Conservation (phyloP, 768 basidiomycete genomes). For the Mycena venus region DNA sequence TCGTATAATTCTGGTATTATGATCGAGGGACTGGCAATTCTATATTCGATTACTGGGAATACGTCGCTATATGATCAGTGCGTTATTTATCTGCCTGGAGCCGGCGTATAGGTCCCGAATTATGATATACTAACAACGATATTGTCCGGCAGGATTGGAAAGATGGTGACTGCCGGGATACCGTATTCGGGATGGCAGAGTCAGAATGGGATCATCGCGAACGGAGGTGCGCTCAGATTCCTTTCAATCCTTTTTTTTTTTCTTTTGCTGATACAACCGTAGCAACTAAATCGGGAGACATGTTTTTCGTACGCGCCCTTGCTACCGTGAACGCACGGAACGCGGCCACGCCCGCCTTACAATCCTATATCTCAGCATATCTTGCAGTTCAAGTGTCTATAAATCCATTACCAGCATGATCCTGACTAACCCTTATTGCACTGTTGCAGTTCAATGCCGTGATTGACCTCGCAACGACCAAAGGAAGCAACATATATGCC, state of each 20-base stretch:
- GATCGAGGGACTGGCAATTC: slow-evolving; percentile 27
- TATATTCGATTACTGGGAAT: slow-evolving; percentile 22
- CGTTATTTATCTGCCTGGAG: no score
- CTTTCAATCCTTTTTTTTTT: not conserved
- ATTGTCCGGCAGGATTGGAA: no score
- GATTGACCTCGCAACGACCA: slow-evolving; percentile 16
- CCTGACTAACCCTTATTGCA: no score
- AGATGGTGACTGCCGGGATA: not conserved
- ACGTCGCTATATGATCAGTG: not conserved
- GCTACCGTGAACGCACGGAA: not conserved
- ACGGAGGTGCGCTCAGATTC: not conserved
- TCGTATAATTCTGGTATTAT: not conserved
- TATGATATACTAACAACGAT: no score
- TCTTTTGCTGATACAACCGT: not conserved
- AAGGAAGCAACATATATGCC: not conserved
- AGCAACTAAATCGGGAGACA: not conserved
- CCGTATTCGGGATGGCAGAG: slow-evolving; percentile 2
- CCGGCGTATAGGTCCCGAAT: no score
- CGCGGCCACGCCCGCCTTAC: not conserved
- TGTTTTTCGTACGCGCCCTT: not conserved
- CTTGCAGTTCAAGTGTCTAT: not conserved
- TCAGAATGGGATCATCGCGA: not conserved
- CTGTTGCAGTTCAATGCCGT: slow-evolving; percentile 30
- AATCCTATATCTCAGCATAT: not conserved
- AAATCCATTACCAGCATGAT: no score